Conservation (phyloP, 257 asterid species). For the Solanum appendiculatum region DNA sequence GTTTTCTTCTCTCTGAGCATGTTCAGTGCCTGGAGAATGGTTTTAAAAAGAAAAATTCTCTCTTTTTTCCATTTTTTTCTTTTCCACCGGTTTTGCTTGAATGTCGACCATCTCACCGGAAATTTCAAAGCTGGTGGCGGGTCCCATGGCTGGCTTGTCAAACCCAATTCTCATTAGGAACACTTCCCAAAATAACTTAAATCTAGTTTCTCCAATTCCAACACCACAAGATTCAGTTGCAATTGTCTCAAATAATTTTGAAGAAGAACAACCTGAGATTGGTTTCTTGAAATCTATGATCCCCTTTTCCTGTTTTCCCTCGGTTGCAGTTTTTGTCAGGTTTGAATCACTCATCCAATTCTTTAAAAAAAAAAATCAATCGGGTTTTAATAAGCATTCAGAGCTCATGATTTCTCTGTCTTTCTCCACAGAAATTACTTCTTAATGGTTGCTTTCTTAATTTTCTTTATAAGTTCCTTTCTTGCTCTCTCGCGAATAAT, state of each 20-base stretch:
- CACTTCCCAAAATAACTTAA: not conserved
- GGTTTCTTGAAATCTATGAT: not conserved
- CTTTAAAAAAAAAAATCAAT: not conserved
- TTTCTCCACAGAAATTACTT: not conserved
- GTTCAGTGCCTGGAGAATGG: not conserved
- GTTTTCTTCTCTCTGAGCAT: not conserved
- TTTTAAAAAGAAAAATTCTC: not conserved
- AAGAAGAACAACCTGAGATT: not conserved
- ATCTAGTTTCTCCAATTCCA: not conserved
- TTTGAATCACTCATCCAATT: slow-evolving; percentile 21
- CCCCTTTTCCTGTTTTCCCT: slow-evolving; percentile 4
- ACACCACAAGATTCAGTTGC: not conserved
- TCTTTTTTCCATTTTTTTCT: not conserved
- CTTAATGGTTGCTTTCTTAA: not conserved
- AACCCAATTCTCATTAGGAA: not conserved
- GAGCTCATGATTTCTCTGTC: not conserved
- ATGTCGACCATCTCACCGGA: not conserved
- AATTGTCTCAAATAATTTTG: not conserved
- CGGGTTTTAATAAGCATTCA: slow-evolving; percentile 16
- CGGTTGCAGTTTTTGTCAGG: slow-evolving; percentile 5
- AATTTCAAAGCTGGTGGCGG: not conserved
- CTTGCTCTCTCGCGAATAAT: not conserved
- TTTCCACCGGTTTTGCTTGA: not conserved
- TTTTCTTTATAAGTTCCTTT: not conserved
- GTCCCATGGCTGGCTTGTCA: not conserved